Conservation (phyloP, 805 yeast genomes). For the Starmerella roubikii region DNA sequence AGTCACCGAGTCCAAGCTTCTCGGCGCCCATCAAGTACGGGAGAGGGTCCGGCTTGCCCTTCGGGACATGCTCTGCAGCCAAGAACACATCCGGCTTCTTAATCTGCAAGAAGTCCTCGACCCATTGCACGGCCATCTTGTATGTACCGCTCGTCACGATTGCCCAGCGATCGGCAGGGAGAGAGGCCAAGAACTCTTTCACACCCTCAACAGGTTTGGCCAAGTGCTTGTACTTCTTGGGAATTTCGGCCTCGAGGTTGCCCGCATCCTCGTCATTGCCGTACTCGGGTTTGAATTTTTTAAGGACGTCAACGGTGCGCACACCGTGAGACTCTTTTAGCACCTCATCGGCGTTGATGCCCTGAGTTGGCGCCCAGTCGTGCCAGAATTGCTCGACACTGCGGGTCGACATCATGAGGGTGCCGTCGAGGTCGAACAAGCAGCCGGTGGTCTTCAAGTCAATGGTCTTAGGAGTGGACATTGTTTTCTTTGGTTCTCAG, state of each 20-base stretch:
- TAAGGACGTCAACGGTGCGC: constrained; percentile 66
- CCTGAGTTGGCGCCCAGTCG: constrained; percentile 53
- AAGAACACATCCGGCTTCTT: constrained; percentile 61
- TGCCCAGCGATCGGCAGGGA: constrained; percentile 50
- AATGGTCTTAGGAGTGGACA: constrained; percentile 11
- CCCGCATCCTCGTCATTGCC: constrained; percentile 54
- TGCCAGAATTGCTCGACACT: constrained; percentile 78
- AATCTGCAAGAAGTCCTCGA: constrained; percentile 44
- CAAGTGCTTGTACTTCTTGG: constrained; percentile 54
- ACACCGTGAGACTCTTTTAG: constrained; percentile 70
- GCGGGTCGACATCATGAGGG: constrained; percentile 68
- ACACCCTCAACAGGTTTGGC: constrained; percentile 72
- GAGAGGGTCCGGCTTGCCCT: constrained; percentile 80
- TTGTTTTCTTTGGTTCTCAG: background rate
- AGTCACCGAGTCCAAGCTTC: constrained; percentile 28
- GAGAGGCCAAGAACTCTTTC: constrained; percentile 33
- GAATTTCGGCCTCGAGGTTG: constrained; percentile 54
- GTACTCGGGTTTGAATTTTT: constrained; percentile 60
- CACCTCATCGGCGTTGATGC: constrained; percentile 55
- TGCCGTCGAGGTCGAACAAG: constrained; percentile 79
- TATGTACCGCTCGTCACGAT: constrained; percentile 76
- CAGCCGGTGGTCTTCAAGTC: constrained; percentile 32
- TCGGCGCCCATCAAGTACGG: constrained; percentile 41
- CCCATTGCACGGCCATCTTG: constrained; percentile 68
- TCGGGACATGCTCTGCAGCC: constrained; percentile 64